Conservation (phyloP, 371 early-diverging fungal species). For the Coemansia sp. region DNA sequence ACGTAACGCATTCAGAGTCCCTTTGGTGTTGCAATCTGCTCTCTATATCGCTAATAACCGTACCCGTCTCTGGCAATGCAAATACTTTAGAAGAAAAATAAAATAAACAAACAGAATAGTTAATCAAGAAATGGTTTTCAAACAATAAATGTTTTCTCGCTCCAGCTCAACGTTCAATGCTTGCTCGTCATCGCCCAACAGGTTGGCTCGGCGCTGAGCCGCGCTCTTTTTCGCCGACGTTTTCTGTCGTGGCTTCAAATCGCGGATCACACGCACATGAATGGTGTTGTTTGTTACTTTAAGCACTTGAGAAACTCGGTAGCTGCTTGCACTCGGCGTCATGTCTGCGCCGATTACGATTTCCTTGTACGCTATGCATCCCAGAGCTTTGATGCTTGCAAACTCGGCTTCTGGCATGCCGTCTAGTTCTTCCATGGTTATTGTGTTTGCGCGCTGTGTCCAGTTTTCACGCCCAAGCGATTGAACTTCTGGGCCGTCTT, state of each 20-base stretch:
- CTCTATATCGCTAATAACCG: too few species aligned
- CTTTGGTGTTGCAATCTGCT: too few species aligned
- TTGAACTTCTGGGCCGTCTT: background rate
- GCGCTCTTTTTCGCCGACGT: background rate
- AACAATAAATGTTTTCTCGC: background rate
- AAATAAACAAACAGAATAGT: background rate
- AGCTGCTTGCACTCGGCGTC: constrained; percentile 3
- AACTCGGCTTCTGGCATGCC: background rate
- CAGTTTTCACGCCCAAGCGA: background rate
- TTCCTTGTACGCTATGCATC: constrained; percentile 7
- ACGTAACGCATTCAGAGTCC: background rate
- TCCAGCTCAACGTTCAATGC: background rate
- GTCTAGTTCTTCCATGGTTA: background rate
- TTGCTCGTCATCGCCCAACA: background rate
- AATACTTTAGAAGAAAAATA: background rate
- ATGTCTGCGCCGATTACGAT: constrained; percentile 1
- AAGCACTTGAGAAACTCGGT: constrained; percentile 1
- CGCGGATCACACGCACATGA: background rate
- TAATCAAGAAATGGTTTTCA: background rate
- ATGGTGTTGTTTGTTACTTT: too few species aligned
- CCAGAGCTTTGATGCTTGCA: background rate
- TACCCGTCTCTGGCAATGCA: too few species aligned
- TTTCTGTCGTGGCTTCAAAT: background rate
- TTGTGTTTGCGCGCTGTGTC: background rate
- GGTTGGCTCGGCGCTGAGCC: background rate